Conservation (phyloP, 768 basidiomycete genomes). For the Mycena galopus region DNA sequence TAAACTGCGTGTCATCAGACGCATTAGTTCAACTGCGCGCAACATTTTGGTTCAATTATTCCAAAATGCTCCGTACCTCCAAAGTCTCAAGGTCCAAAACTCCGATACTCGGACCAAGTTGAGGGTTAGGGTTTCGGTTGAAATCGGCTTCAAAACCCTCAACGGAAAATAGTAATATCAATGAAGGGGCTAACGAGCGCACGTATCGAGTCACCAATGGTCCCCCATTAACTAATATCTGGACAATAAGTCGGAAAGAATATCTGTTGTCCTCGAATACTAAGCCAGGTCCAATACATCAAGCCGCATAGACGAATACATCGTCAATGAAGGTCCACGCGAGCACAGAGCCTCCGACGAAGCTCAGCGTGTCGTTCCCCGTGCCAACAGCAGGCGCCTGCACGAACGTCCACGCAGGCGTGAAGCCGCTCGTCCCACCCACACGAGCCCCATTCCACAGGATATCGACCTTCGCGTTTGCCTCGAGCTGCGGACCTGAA, state of each 20-base stretch:
- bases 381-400: slow-evolving; percentile 46
- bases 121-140: no score
- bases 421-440: slow-evolving; percentile 50
- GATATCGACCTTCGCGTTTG: slow-evolving; percentile 54
- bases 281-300: slow-evolving; percentile 1
- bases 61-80: no score
- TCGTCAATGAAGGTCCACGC: slow-evolving; percentile 65
- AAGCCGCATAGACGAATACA: slow-evolving; percentile 33
- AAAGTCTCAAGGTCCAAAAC: no score
- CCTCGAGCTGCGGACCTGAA: slow-evolving; percentile 48
- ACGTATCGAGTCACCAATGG: no score
- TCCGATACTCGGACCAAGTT: no score
- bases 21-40: no score
- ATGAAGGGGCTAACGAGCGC: no score
- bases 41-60: no score
- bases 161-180: no score
- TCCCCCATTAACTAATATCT: slow-evolving; percentile 5
- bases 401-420: slow-evolving; percentile 54
- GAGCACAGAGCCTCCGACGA: slow-evolving; percentile 59
- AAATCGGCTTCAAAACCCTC: no score
- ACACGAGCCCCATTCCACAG: slow-evolving; percentile 38
- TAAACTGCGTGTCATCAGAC: no score
- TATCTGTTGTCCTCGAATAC: slow-evolving; percentile 8
- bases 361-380: slow-evolving; percentile 53
- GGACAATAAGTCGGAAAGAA: neutral